Conservation (phyloP, 2,329 filamentous ascomycete species). For the Tolypocladium capitatum region DNA sequence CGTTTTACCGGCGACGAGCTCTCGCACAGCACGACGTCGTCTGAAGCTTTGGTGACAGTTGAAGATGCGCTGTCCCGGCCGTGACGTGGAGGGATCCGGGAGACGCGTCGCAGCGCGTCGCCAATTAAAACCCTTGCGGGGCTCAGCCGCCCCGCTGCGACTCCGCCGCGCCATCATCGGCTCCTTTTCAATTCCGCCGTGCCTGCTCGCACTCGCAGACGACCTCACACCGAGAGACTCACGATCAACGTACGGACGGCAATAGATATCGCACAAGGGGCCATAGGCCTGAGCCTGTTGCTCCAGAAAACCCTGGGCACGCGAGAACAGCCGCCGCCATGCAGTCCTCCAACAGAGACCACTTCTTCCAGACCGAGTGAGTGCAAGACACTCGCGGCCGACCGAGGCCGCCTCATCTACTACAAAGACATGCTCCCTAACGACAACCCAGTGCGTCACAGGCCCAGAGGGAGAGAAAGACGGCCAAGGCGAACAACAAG, state of each 20-base stretch:
- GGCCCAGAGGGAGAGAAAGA: constrained; percentile 43
- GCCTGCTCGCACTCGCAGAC: background rate
- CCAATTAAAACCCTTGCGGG: too few species aligned
- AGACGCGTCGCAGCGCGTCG: constrained; percentile 30
- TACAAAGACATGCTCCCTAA: background rate
- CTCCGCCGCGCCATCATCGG: too few species aligned
- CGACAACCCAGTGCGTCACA: constrained; percentile 30
- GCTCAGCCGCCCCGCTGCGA: background rate
- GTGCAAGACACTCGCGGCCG: constrained; percentile 16
- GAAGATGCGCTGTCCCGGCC: background rate
- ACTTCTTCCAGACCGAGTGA: constrained; percentile 91
- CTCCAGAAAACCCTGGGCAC: background rate
- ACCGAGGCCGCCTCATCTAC: too few species aligned
- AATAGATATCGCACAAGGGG: background rate
- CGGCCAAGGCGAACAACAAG: constrained; percentile 59
- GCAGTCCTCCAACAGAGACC: constrained; percentile 57
- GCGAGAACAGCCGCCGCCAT: constrained; percentile 33
- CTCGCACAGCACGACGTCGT: background rate
- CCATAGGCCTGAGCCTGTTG: background rate
- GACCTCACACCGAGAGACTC: background rate
- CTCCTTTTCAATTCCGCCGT: background rate
- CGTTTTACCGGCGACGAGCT: background rate
- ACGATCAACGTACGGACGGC: background rate
- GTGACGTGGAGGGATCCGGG: background rate
- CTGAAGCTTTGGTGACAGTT: background rate